Percentiles rank a stretch among this genome's conserved stretches.
Conservation (phyloP, 2,329 filamentous ascomycete species). For the Salinomyces thailandicus region DNA sequence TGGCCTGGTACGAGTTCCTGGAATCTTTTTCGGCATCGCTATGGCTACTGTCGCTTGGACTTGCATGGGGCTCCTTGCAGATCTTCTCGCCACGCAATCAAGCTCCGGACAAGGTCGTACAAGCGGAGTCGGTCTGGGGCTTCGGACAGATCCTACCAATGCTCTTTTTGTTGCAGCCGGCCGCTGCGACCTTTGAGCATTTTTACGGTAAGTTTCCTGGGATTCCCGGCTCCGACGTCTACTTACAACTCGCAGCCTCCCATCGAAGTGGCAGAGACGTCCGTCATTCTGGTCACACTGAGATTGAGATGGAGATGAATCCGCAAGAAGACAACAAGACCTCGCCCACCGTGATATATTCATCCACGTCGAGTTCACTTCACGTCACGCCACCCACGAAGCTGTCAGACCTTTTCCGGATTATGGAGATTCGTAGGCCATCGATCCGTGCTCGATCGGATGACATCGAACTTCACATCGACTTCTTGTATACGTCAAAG, state of each 20-base stretch:
- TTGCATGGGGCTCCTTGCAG: constrained; percentile 1
- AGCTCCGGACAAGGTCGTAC: neutral
- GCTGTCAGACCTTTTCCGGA: neutral
- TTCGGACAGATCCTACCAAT: constrained; percentile 3
- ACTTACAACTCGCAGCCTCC: neutral
- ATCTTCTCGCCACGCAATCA: constrained; percentile 1
- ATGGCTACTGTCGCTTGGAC: neutral
- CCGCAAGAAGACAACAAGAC: neutral
- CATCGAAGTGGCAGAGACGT: too few relatives aligned
- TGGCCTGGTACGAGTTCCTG: constrained; percentile 1
- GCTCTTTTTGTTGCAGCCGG: constrained; percentile 1
- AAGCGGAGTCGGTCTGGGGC: constrained; percentile 2
- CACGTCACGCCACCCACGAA: neutral
- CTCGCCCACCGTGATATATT: too few relatives aligned
- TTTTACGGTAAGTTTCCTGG: neutral
- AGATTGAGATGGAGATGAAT: neutral
- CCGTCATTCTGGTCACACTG: neutral
- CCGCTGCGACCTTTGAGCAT: constrained; percentile 1
- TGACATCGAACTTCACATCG: neutral
- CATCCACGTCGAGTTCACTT: too few relatives aligned
- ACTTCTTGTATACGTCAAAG: neutral
- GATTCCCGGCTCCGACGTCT: neutral
- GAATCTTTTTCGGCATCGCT: constrained; percentile 3
- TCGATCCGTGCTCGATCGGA: neutral
- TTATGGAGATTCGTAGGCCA: neutral